These are phyloP conservation scores for Telfairia occidentalis DNA, from an alignment of 331 rosid genomes.

Conservation along the genomic window DNA sequence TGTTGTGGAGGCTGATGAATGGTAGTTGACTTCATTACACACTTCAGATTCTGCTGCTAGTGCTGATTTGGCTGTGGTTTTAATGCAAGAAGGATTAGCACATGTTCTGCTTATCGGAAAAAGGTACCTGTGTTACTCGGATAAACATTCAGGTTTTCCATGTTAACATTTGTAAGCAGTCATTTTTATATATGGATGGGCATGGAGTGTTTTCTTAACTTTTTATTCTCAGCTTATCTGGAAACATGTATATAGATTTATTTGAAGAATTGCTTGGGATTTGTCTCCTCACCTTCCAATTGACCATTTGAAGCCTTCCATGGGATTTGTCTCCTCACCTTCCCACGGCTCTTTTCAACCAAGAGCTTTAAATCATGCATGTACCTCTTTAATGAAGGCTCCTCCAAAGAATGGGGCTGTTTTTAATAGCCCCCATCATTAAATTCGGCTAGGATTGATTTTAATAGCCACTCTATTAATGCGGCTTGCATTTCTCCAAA, in stretches of 20 bases:
- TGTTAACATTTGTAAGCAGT: not conserved
- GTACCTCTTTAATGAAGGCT: no score
- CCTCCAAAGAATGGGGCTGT: no score
- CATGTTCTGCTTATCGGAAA: conserved; percentile 81
- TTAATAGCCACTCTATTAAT: no score
- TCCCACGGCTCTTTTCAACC: no score
- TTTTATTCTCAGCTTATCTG: not conserved
- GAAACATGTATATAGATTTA: not conserved
- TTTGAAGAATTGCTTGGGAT: not conserved
- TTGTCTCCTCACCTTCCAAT: no score
- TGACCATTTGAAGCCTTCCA: no score
- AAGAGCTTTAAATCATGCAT: no score
- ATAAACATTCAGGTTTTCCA: not conserved
- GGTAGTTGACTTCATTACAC: conserved; percentile 5
- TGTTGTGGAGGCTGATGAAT: not conserved
- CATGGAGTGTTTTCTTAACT: no score
- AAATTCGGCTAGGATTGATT: no score
- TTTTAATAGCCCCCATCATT: no score
- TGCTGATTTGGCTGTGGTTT: conserved; percentile 91
- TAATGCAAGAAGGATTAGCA: conserved; percentile 99
- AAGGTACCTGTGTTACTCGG: conserved; percentile 38
- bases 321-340: no score
- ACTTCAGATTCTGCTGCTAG: conserved; percentile 78
- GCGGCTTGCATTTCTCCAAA: no score
- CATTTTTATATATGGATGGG: not conserved